Conservation (phyloP, 169 alveolate genomes). For the Amoebophrya sp. region DNA sequence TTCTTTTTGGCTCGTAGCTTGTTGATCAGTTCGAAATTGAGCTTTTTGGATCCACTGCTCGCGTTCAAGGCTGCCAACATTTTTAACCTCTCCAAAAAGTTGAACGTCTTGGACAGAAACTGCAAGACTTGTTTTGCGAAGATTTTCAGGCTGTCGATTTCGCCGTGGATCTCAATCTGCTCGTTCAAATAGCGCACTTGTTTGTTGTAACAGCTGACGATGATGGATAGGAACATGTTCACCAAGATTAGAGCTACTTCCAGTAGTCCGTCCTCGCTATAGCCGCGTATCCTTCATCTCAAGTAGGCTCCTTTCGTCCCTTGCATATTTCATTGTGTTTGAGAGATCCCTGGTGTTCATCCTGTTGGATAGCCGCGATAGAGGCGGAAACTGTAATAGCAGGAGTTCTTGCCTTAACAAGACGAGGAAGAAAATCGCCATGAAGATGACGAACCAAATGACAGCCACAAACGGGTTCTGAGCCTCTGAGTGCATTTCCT, state of each 20-base stretch:
- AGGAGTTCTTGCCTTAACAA: no score
- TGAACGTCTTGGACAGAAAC: neutral
- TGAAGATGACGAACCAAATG: neutral
- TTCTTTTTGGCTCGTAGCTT: neutral
- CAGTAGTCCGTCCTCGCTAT: no score
- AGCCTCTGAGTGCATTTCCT: neutral
- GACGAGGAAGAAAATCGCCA: neutral
- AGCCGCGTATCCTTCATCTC: no score
- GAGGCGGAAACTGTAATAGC: no score
- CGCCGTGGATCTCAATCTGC: neutral
- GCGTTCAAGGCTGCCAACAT: slow-evolving; percentile 9
- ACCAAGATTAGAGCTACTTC: no score
- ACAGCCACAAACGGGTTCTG: neutral
- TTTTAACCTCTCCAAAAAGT: neutral
- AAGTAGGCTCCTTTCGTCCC: no score
- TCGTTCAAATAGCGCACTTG: neutral
- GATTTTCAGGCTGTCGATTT: neutral
- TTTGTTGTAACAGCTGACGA: neutral
- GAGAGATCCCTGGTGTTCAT: no score
- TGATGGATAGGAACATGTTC: slow-evolving; percentile 5
- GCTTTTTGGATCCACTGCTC: neutral
- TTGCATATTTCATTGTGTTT: no score
- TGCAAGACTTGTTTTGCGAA: neutral
- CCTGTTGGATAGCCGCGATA: no score
- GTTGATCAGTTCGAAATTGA: neutral